These are phyloP conservation scores for Lithocarpus polystachyus DNA, from an alignment of 306 rosid genomes.

Conservation along the genomic window DNA sequence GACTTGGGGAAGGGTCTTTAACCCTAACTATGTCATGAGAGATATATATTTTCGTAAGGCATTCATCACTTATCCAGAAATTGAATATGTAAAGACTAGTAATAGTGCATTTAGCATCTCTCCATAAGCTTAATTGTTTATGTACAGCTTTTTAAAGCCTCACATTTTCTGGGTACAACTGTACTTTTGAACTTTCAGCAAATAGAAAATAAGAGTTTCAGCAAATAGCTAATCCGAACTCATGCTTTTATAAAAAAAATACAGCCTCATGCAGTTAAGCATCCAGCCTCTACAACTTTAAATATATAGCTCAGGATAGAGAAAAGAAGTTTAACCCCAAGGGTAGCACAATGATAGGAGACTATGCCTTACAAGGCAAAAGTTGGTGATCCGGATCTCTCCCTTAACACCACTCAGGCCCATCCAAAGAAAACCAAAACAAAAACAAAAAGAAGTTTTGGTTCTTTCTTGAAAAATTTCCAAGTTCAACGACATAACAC, in stretches of 20 bases:
- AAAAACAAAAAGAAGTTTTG: neutral
- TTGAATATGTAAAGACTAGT: no score
- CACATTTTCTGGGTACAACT: no score
- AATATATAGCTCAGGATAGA: neutral
- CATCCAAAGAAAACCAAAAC: neutral
- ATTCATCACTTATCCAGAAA: no score
- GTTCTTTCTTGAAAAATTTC: neutral
- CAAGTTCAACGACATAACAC: slow-evolving; percentile 10
- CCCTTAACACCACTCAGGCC: neutral
- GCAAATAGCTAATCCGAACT: no score
- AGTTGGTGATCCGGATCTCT: neutral
- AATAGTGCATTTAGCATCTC: no score
- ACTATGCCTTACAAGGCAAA: neutral
- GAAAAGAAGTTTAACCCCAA: neutral
- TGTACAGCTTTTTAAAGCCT: no score
- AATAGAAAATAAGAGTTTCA: neutral
- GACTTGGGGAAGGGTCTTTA: no score
- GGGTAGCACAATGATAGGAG: neutral
- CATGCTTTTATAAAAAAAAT: no score
- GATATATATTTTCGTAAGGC: no score
- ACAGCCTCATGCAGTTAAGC: no score
- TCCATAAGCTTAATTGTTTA: no score
- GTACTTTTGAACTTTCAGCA: neutral
- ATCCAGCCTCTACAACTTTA: neutral
- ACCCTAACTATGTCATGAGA: no score